Evolutionary conservation across 2,329 filamentous ascomycete genomes (phyloP).

Genomic region (Exophiala viscosa): DNA sequence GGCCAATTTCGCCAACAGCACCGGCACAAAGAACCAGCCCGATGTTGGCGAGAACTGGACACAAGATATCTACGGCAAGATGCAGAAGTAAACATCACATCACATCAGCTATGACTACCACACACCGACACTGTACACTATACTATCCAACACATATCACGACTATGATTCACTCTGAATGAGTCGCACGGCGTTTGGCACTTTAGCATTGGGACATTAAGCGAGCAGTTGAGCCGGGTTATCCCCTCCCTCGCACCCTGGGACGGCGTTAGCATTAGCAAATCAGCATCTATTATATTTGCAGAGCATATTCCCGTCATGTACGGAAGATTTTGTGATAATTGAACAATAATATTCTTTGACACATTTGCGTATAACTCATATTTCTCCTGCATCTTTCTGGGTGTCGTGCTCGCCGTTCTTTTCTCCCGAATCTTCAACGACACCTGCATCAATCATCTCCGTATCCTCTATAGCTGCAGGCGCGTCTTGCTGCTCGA

Average conservation of each 20-base stretch:
- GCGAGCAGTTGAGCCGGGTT: neutral
- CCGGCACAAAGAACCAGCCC: slow-evolving; percentile 3
- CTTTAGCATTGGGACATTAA: too few relatives aligned
- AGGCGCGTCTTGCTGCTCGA: neutral
- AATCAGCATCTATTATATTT: neutral
- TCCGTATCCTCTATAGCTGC: slow-evolving; percentile 10
- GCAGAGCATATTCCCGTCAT: too few relatives aligned
- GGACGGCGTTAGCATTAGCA: too few relatives aligned
- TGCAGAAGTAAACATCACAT: slow-evolving; percentile 6
- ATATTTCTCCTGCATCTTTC: slow-evolving; percentile 4
- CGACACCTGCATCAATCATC: slow-evolving; percentile 5
- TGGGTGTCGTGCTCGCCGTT: slow-evolving; percentile 1
- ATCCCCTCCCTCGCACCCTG: too few relatives aligned
- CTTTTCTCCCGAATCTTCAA: slow-evolving; percentile 1
- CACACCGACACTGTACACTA: neutral
- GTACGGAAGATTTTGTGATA: neutral
- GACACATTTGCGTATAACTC: neutral
- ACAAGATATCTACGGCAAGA: slow-evolving; percentile 9
- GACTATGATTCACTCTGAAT: neutral
- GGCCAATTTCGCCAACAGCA: slow-evolving; percentile 14
- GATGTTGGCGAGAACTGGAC: slow-evolving; percentile 17
- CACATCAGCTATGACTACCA: neutral
- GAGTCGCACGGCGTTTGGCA: too few relatives aligned
- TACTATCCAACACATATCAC: neutral
- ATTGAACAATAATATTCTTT: neutral